A percentile compares a stretch with the other conserved stretches of the same genome.
These are phyloP conservation scores for Colletotrichum sp. DNA, from an alignment of 2,329 filamentous ascomycete genomes.

Conservation along the genomic window DNA sequence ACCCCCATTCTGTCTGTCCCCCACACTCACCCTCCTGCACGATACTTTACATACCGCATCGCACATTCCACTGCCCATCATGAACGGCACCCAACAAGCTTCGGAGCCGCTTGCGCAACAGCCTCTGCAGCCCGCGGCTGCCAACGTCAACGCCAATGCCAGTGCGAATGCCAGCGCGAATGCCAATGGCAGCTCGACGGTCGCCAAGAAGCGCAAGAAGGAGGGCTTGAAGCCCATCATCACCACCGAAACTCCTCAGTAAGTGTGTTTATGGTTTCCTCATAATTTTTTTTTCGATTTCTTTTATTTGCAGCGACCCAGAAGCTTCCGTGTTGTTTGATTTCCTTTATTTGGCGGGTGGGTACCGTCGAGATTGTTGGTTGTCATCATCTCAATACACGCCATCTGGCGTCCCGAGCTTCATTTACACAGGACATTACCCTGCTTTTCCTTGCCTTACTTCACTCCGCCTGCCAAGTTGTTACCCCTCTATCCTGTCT, in stretches of 20 bases:
- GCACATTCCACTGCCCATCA: constrained; percentile 7
- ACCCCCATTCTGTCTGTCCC: neutral
- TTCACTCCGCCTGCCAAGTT: neutral
- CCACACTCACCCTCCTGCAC: neutral
- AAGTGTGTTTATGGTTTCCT: constrained; percentile 27
- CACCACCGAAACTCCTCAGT: constrained; percentile 64
- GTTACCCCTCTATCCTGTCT: constrained; percentile 17
- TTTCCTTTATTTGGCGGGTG: neutral
- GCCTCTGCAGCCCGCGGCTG: constrained; percentile 11
- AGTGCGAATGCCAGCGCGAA: neutral
- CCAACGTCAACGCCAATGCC: neutral
- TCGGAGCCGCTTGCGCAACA: constrained; percentile 13
- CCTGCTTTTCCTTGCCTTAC: neutral
- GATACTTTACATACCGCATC: neutral
- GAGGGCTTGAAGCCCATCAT: constrained; percentile 77
- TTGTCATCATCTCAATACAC: neutral
- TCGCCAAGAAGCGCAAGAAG: constrained; percentile 75
- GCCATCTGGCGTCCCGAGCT: neutral
- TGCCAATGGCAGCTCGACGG: constrained; percentile 21
- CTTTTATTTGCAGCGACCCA: neutral
- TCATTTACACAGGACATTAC: constrained; percentile 6
- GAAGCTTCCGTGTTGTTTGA: neutral
- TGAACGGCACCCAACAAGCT: constrained; percentile 20
- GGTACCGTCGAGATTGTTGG: neutral
- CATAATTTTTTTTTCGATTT: neutral